Base-by-base conservation (phyloP, 805 yeast genomes). In the Candida maesae region DNA sequence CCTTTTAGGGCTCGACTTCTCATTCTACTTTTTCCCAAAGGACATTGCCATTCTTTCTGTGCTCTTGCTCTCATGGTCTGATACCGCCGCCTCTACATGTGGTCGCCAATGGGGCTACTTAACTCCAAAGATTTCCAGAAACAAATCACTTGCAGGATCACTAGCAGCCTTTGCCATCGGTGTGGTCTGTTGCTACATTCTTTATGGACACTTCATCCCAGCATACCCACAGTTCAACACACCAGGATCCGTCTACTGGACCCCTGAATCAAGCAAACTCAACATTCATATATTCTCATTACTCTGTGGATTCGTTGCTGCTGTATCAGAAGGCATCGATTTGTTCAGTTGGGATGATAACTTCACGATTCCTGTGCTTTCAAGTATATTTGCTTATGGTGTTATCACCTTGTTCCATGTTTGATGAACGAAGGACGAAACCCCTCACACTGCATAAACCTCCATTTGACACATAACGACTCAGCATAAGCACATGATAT, bases 71-170 rank as follows among this genome's bases (percentile, higher is more conserved):
- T 85, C 96, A 57, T 93, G 98, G 98, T 89, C 95, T 5, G 99
- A 93, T 59, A 88, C 98, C 9, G 91, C 97, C 2, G 99, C 99
- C 2, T 87, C 96, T 3, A 87, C 96, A 0, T 65, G 90, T 56
- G 99, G 99, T 29, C 74, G 99, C 50, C 76, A 75, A 41, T 91
- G 67, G 60, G 98, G 98, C 8, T 74, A 84, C 54, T 72, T 82
- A 49, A 87, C 96, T 7, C 95, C 95, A 30, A 79, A 82, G 56
- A 62, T 91, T 16, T 73, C 83, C 6, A 70, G 74, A 46, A 77
- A 78, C 47, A 93, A 93, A 63, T 84, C 95, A 3, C 67, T 93
- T 34, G 96, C 96, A 2, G 99, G 99, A 0, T 82, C 93, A 1
- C 38, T 80, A 18, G 98, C 96, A 18, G 95, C 98, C 5, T 86